These are phyloP conservation scores for Pythium rishiriense DNA, from an alignment of 352 stramenopile genomes.

Conservation along the genomic window DNA sequence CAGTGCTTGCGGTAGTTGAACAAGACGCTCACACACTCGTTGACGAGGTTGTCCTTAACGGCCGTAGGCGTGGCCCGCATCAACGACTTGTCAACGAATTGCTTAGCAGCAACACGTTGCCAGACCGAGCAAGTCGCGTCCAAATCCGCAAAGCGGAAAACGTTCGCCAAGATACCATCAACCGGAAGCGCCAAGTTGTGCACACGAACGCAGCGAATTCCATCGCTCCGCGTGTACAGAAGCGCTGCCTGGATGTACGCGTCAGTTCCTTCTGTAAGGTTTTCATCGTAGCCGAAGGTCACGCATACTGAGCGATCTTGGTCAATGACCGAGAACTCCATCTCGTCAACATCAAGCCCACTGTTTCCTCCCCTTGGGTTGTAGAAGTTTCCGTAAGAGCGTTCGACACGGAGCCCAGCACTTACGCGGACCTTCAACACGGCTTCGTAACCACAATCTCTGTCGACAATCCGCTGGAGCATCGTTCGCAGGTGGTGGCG, in stretches of 20 bases:
- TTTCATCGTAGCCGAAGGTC: slow-evolving; percentile 88
- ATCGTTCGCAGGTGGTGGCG: slow-evolving; percentile 74
- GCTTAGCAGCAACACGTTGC: slow-evolving; percentile 74
- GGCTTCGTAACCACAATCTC: slow-evolving; percentile 80
- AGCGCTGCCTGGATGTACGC: slow-evolving; percentile 89
- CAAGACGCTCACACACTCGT: slow-evolving; percentile 86
- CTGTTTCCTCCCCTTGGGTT: slow-evolving; percentile 55
- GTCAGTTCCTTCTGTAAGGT: slow-evolving; percentile 64
- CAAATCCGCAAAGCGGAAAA: slow-evolving; percentile 88
- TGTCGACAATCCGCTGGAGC: slow-evolving; percentile 70
- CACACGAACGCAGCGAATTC: slow-evolving; percentile 87
- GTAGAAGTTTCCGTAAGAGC: slow-evolving; percentile 86
- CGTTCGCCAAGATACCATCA: slow-evolving; percentile 76
- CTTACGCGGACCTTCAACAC: slow-evolving; percentile 90
- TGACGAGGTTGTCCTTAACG: slow-evolving; percentile 80
- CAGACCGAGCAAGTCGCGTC: slow-evolving; percentile 87
- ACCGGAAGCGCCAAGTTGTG: slow-evolving; percentile 88
- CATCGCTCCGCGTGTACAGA: slow-evolving; percentile 86
- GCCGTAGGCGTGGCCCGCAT: slow-evolving; percentile 76
- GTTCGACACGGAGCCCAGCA: slow-evolving; percentile 78
- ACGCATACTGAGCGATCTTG: slow-evolving; percentile 85
- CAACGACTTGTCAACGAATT: slow-evolving; percentile 80
- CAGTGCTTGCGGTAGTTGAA: slow-evolving; percentile 92
- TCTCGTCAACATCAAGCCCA: slow-evolving; percentile 73
- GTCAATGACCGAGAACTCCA: slow-evolving; percentile 89